Evolutionary conservation across 371 early-diverging fungal species (phyloP), one percentile per base, ranked within the genome.

Genomic region (Chytridiales sp.): DNA sequence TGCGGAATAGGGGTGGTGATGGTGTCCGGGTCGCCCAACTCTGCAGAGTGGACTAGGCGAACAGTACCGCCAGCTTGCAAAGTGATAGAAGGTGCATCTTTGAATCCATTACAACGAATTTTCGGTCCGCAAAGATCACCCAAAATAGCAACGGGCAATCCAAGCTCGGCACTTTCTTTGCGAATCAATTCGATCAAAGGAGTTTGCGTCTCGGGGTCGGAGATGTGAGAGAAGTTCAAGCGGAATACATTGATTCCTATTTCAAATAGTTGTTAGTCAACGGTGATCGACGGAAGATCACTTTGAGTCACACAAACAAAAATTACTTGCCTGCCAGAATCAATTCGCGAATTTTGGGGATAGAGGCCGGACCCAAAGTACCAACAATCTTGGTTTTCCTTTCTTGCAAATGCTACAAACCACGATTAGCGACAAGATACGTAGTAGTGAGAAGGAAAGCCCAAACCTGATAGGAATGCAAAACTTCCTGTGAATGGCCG

Each of bases 51-150:
- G 15, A 47, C 44, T 11, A 76, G 44, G 32, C 47, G 31, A 35
- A 75, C 62, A 27, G 56, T 57, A 5, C 32, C 30, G 2, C 66
- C 67, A 1, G 53, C 21, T 8, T 34, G 47, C 13, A 78, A 58
- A 11, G 29, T 19, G 56, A 78, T 78, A 9, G 73, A 62, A 8
- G 67, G 61, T 26, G 34, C 47, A 11, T 57, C 59, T 24, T 59
- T 50, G 48, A 78, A 78, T 41, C 51, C 68, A 51, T 74, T 74
- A 68, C 76, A 76, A 3, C 78, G 67, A 47, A 78, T 71, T 44
- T 78, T 78, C 11, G 78, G 78, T 5, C 78, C 78, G 19, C 76
- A 61, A 24, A 70, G 48, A 40, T 70, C 71, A 24, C 75, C 73
- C 21, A 75, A 48, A 34, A 76, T 74, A n/a, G 74, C 74, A 35